Evolutionary conservation across 176 grass and related monocot genomes (phyloP).

Genomic region (Metroxylon sagu): DNA sequence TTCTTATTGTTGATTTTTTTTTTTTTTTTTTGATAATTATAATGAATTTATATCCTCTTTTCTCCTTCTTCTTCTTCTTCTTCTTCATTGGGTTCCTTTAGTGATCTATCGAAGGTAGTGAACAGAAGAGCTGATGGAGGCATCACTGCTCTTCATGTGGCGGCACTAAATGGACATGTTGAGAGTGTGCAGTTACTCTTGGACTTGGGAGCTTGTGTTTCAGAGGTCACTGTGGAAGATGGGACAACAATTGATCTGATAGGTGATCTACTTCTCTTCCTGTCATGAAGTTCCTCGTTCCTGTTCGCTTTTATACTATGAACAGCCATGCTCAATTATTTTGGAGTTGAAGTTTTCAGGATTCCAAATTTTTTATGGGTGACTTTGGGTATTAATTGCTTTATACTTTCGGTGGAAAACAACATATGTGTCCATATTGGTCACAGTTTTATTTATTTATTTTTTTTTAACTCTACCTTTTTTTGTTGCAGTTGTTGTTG

Average conservation of each 20-base stretch:
- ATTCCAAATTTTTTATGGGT: no score
- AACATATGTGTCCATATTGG: no score
- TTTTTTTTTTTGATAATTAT: conserved; percentile 17
- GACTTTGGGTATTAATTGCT: no score
- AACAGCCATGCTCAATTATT: no score
- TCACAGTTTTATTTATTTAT: no score
- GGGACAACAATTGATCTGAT: conserved; percentile 99
- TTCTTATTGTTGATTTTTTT: conserved; percentile 9
- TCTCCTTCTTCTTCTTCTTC: conserved; percentile 20
- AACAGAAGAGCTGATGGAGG: conserved; percentile 88
- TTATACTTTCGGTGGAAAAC: no score
- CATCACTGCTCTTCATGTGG: conserved; percentile 80
- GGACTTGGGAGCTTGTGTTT: conserved; percentile 83
- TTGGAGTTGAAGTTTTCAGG: no score
- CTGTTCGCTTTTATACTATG: no score
- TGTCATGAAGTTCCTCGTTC: no score
- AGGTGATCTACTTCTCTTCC: conserved; percentile 19
- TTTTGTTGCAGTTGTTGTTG: no score
- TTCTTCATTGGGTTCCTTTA: conserved; percentile 4
- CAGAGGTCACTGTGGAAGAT: conserved; percentile 74
- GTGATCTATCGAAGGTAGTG: conserved; percentile 50
- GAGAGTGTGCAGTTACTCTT: conserved; percentile 80
- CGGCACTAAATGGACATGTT: conserved; percentile 70
- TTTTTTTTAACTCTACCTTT: no score
- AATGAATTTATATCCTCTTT: conserved; percentile 25